Evolutionary conservation across 1,284 basidiomycete genomes (phyloP).

Genomic region (Tremellales sp.): DNA sequence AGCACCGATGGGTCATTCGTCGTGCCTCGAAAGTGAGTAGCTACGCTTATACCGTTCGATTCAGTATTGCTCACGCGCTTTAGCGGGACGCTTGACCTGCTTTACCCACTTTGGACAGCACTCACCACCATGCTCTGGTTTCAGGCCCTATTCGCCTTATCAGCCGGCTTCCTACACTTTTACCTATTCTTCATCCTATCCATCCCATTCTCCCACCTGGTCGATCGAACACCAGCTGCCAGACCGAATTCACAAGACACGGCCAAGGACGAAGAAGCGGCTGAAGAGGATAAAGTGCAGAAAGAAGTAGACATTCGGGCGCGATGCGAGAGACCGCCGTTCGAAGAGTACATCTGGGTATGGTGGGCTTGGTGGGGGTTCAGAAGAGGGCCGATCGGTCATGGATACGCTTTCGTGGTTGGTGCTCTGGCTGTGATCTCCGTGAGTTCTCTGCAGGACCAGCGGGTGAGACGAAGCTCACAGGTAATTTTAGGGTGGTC

Average conservation of each 20-base stretch:
- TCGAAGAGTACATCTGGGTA: conserved; percentile 28
- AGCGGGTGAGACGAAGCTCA: not conserved
- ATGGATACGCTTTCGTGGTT: conserved; percentile 10
- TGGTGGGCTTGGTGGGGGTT: conserved; percentile 43
- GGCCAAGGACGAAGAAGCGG: not conserved
- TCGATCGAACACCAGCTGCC: not conserved
- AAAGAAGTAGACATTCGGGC: conserved; percentile 32
- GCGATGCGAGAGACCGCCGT: conserved; percentile 21
- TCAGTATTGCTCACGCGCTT: not conserved
- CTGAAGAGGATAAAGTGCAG: conserved; percentile 1
- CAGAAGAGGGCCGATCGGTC: conserved; percentile 21
- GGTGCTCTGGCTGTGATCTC: conserved; percentile 10
- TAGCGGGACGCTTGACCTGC: conserved; percentile 15
- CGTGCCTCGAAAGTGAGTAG: conserved; percentile 25
- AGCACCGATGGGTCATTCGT: conserved; percentile 11
- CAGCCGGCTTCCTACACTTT: conserved; percentile 23
- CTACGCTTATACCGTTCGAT: not conserved
- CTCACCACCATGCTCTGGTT: conserved; percentile 25
- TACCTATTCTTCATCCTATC: conserved; percentile 33
- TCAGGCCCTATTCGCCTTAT: conserved; percentile 15
- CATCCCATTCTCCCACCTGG: conserved; percentile 22
- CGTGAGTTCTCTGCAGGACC: conserved; percentile 4
- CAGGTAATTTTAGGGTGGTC: conserved; percentile 14
- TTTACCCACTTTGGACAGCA: conserved; percentile 18
- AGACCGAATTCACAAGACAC: not conserved